Base-by-base conservation (phyloP, 257 asterid species). In the Verbena officinalis region DNA sequence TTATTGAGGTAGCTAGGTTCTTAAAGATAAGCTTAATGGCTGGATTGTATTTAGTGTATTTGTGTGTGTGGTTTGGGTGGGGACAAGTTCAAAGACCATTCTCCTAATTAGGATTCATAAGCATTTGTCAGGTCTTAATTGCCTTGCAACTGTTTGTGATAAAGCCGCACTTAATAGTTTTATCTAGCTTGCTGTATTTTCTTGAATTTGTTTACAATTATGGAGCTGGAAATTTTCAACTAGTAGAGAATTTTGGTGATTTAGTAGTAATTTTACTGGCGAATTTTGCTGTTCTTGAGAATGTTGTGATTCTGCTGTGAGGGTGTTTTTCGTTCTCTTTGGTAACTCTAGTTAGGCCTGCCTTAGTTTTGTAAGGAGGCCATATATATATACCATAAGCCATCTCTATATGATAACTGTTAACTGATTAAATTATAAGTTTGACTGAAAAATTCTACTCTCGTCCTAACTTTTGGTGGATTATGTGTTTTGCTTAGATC, bases 31-130 rank as follows among this genome's bases (percentile, higher is more conserved):
- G 64, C 50, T 58, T 38, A 38, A n/a, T 59, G 49, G 13, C 21
- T 58, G 36, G 65, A 59, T 59, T 59, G 12, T n/a, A n/a, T n/a
- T n/a, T n/a, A n/a, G n/a, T 59, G 54, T 21, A 34, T 54, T 38
- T 61, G 15, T 9, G 42, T 24, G 21, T 7, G 60, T n/a, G 57
- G 2, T 59, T 36, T 38, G 31, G 23, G 20, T 40, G 65, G 51
- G 64, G 64, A 1, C 8, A 49, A 17, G 33, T 3, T 38, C 46
- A 59, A 59, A 59, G 22, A 10, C 49, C 12, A 11, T 16, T 36
- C 34, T 59, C 23, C 9, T 13, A 3, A 7, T 36, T 36, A 20
- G 34, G 49, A 58, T 11, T 36, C 27, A 42, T 19, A 56, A 42
- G 17, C 51, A 56, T 67, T 30, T 64, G 13, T 7, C 23, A 23